Conservation (phyloP, 495 filamentous ascomycete genomes). For the Neurospora discreta region DNA sequence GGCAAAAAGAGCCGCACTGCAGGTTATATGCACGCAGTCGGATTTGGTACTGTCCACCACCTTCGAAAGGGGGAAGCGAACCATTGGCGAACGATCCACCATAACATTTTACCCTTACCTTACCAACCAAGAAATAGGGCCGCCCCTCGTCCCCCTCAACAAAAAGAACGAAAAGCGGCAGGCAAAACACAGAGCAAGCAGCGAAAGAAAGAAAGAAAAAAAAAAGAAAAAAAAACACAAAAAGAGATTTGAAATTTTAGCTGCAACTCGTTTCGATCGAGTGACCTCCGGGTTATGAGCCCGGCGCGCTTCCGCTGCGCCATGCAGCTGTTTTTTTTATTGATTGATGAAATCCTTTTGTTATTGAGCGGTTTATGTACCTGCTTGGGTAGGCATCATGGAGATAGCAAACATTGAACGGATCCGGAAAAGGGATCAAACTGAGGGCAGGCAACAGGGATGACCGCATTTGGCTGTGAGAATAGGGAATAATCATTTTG, state of each 20-base stretch:
- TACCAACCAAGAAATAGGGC: too few relatives aligned
- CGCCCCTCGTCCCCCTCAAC: too few relatives aligned
- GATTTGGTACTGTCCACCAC: background rate
- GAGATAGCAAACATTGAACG: background rate
- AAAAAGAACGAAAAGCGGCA: too few relatives aligned
- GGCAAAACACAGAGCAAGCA: too few relatives aligned
- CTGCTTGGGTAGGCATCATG: too few relatives aligned
- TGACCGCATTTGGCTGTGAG: background rate
- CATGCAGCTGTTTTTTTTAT: background rate
- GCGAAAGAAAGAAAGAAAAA: too few relatives aligned
- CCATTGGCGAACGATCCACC: too few relatives aligned
- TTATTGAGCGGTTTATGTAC: background rate
- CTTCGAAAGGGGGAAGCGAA: too few relatives aligned
- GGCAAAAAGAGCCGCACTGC: background rate
- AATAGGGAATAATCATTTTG: background rate
- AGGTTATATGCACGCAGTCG: background rate
- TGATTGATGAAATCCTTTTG: background rate
- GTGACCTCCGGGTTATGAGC: slow-evolving; percentile 8
- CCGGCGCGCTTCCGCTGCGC: slow-evolving; percentile 7
- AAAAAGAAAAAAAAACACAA: background rate
- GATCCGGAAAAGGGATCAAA: background rate
- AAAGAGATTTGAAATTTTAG: background rate
- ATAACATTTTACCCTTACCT: too few relatives aligned
- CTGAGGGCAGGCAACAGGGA: background rate
- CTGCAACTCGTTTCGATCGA: slow-evolving; percentile 8